Conservation (phyloP, 2,329 filamentous ascomycete species). For the Ceratocystis smalleyi region DNA sequence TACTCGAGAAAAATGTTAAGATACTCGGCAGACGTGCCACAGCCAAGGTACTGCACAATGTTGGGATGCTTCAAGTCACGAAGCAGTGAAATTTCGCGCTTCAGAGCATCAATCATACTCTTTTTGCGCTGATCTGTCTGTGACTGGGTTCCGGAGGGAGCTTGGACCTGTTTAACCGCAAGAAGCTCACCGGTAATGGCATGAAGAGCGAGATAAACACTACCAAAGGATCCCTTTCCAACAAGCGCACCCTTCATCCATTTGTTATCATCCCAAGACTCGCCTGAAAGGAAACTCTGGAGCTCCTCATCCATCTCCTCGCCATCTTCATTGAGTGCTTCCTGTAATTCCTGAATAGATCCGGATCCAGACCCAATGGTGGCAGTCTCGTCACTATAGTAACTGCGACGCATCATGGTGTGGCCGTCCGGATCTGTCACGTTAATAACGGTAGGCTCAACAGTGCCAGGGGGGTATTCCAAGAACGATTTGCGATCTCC, state of each 20-base stretch:
- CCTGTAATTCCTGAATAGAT: slow-evolving; percentile 68
- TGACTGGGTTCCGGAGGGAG: slow-evolving; percentile 63
- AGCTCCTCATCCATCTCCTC: slow-evolving; percentile 84
- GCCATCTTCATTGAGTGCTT: slow-evolving; percentile 76
- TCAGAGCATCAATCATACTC: slow-evolving; percentile 93
- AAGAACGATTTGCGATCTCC: slow-evolving; percentile 91
- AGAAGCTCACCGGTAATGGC: slow-evolving; percentile 93
- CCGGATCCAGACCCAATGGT: slow-evolving; percentile 39
- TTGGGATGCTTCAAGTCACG: slow-evolving; percentile 91
- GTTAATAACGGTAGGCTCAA: slow-evolving; percentile 51
- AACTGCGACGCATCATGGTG: slow-evolving; percentile 50
- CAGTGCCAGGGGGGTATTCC: slow-evolving; percentile 63
- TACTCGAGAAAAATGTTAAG: slow-evolving; percentile 99
- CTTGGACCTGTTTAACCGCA: slow-evolving; percentile 94
- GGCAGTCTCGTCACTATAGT: slow-evolving; percentile 52
- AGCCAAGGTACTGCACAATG: slow-evolving; percentile 95
- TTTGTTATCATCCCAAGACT: slow-evolving; percentile 92
- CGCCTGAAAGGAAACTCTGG: slow-evolving; percentile 74
- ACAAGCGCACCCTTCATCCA: slow-evolving; percentile 99
- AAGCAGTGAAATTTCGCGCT: slow-evolving; percentile 87
- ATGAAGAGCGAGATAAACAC: slow-evolving; percentile 86
- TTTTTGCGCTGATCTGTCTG: slow-evolving; percentile 84
- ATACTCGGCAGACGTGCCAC: slow-evolving; percentile 75
- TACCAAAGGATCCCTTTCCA: slow-evolving; percentile 90
- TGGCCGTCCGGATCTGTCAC: slow-evolving; percentile 66